Conservation (phyloP, 768 basidiomycete genomes). For the Phaeotremella fagi region DNA sequence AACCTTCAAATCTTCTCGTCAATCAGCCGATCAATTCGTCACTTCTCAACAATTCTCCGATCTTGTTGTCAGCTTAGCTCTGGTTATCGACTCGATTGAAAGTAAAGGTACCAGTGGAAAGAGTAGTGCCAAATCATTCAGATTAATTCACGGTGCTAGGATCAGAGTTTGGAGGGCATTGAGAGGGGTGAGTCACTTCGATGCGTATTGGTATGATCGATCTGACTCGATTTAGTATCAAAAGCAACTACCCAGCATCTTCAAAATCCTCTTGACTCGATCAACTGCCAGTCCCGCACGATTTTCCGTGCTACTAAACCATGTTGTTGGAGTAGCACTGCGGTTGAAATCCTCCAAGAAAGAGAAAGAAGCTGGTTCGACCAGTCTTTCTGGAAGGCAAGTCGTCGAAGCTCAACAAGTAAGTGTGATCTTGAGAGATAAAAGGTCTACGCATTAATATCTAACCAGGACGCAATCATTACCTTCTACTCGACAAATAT, state of each 20-base stretch:
- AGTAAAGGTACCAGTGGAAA: constrained; percentile 17
- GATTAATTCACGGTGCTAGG: constrained; percentile 20
- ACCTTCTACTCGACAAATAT: constrained; percentile 59
- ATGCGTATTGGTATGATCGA: constrained; percentile 2
- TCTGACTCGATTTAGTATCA: constrained; percentile 17
- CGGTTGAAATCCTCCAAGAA: constrained; percentile 51
- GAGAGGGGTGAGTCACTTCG: constrained; percentile 16
- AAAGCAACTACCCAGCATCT: constrained; percentile 48
- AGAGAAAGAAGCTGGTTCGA: constrained; percentile 52
- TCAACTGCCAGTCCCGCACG: constrained; percentile 52
- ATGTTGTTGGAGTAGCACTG: constrained; percentile 65
- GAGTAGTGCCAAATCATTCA: constrained; percentile 20
- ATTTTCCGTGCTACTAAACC: constrained; percentile 59
- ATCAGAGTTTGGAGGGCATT: constrained; percentile 33
- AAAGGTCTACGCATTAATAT: no score
- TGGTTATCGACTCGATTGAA: constrained; percentile 37
- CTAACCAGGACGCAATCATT: constrained; percentile 57
- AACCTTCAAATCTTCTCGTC: constrained; percentile 19
- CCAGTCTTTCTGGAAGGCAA: constrained; percentile 48
- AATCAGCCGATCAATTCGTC: constrained; percentile 14
- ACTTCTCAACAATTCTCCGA: constrained; percentile 25
- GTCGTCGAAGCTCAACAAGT: constrained; percentile 51
- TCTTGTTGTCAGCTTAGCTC: constrained; percentile 30
- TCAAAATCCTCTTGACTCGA: constrained; percentile 59
- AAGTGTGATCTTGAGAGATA: constrained; percentile 49